These are phyloP conservation scores for Pythium oligandrum DNA, from an alignment of 352 stramenopile genomes.

Conservation along the genomic window DNA sequence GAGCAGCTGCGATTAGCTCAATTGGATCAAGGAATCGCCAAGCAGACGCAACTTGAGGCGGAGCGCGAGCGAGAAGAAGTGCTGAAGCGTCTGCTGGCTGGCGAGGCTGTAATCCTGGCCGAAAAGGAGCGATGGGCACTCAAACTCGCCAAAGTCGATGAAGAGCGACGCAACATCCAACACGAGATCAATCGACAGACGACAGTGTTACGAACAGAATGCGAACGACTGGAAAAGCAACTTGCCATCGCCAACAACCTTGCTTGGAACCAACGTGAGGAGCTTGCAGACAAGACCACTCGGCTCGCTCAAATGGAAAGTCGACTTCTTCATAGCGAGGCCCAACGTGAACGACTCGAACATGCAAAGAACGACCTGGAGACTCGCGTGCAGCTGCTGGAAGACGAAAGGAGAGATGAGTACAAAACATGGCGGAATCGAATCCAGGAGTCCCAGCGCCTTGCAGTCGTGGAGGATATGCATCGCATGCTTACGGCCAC, in stretches of 20 bases:
- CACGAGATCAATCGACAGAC: conserved; percentile 58
- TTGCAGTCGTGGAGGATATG: conserved; percentile 22
- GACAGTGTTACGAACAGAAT: conserved; percentile 31
- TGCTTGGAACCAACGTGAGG: conserved; percentile 17
- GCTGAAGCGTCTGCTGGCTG: conserved; percentile 24
- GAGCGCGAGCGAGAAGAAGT: conserved; percentile 37
- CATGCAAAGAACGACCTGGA: conserved; percentile 16
- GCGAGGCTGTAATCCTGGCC: conserved; percentile 27
- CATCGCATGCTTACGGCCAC: conserved; percentile 26
- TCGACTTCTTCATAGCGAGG: conserved; percentile 8
- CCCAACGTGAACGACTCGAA: conserved; percentile 21
- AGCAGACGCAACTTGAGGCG: conserved; percentile 35
- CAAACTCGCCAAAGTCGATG: conserved; percentile 33
- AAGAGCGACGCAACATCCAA: conserved; percentile 54
- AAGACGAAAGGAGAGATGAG: conserved; percentile 30
- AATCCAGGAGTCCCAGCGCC: conserved; percentile 27
- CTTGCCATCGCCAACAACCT: conserved; percentile 8
- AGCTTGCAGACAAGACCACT: conserved; percentile 22
- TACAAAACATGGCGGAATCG: conserved; percentile 26
- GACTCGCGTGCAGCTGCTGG: conserved; percentile 26
- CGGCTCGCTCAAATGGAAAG: conserved; percentile 23
- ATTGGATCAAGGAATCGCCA: conserved; percentile 45
- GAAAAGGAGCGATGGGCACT: conserved; percentile 43
- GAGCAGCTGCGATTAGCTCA: conserved; percentile 34
- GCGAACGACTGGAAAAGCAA: conserved; percentile 33